Evolutionary conservation across 2,329 filamentous ascomycete species (phyloP), one percentile per base, ranked within the genome.

Genomic region (Aspergillus ibericus): DNA sequence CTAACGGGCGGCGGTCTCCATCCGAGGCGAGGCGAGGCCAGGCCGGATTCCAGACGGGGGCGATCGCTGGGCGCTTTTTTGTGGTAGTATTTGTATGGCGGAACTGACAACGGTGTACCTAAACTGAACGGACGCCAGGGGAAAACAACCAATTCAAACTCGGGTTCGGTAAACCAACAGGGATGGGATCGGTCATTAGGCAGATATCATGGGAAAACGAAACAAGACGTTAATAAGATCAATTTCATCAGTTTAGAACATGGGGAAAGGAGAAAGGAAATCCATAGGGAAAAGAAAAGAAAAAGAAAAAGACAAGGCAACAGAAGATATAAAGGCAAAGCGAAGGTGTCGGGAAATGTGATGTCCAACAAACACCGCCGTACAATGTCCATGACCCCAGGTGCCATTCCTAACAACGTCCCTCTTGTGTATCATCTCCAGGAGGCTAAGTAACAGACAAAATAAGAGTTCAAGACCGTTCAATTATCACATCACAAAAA

Each of bases 401-500:
- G 63, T 62, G 63, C 61, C 59, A 58, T 66, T 66, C 63, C 65
- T 62, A 66, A 67, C 66, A 69, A 68, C 60, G 68, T 71, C 66
- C 68, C 66, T 66, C 63, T 71, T 68, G 68, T 70, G 66, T 69
- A 71, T 70, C 68, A 66, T 70, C 66, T 69, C 68, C 67, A 63
- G 65, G 68, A 66, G 64, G 60, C 71, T 67, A 68, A 70, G 71
- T 67, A 70, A 70, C 65, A 71, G 68, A 72, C 69, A 69, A 64
- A 68, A 68, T 69, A 67, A 68, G 70, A 74, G 66, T 70, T 68
- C 67, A 69, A 70, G 66, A 67, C 68, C 68, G 70, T 72, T 72
- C 68, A 68, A 73, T 69, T 72, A 72, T 75, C 70, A 69, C 67
- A 70, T 75, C 67, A 69, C 68, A 73, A 71, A 72, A 70, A 66